Conservation (phyloP, 2,329 filamentous ascomycete genomes). For the Colletotrichum falcatum region DNA sequence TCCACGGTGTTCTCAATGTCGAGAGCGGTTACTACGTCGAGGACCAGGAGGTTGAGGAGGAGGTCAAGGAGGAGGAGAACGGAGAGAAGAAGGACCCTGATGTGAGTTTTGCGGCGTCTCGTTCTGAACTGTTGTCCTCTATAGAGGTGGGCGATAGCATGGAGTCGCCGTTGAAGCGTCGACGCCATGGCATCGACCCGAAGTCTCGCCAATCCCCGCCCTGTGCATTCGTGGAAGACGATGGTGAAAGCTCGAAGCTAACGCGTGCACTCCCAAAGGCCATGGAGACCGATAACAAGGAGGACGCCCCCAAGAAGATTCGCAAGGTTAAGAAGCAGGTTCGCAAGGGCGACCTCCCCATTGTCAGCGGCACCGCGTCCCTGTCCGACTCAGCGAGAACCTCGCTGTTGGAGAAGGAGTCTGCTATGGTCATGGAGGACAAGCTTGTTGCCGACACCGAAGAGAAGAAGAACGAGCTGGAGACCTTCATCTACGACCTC, state of each 20-base stretch:
- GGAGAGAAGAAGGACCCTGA: slow-evolving; percentile 75
- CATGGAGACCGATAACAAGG: slow-evolving; percentile 85
- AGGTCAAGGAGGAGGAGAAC: slow-evolving; percentile 78
- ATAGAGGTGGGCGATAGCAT: slow-evolving; percentile 9
- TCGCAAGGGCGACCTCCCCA: slow-evolving; percentile 93
- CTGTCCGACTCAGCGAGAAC: slow-evolving; percentile 78
- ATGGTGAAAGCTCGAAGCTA: slow-evolving; percentile 42
- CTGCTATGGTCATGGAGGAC: slow-evolving; percentile 95
- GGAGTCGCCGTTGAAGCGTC: slow-evolving; percentile 30
- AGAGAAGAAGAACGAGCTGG: slow-evolving; percentile 99
- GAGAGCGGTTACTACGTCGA: slow-evolving; percentile 98
- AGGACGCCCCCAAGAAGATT: slow-evolving; percentile 82
- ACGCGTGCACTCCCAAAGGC: slow-evolving; percentile 62
- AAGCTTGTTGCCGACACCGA: slow-evolving; percentile 98
- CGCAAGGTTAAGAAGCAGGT: slow-evolving; percentile 99
- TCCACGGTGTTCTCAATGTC: slow-evolving; percentile 95
- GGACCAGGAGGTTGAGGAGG: slow-evolving; percentile 96
- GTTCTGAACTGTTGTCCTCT: slow-evolving; percentile 17
- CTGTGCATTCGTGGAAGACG: slow-evolving; percentile 17
- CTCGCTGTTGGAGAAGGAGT: slow-evolving; percentile 82
- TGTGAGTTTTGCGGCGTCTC: slow-evolving; percentile 65
- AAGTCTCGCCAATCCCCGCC: neutral
- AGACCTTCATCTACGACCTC: slow-evolving; percentile 96
- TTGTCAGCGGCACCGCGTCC: slow-evolving; percentile 84
- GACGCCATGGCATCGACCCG: slow-evolving; percentile 6